Evolutionary conservation across 768 basidiomycete genomes (phyloP).

Genomic region (Nidularia pulvinata): DNA sequence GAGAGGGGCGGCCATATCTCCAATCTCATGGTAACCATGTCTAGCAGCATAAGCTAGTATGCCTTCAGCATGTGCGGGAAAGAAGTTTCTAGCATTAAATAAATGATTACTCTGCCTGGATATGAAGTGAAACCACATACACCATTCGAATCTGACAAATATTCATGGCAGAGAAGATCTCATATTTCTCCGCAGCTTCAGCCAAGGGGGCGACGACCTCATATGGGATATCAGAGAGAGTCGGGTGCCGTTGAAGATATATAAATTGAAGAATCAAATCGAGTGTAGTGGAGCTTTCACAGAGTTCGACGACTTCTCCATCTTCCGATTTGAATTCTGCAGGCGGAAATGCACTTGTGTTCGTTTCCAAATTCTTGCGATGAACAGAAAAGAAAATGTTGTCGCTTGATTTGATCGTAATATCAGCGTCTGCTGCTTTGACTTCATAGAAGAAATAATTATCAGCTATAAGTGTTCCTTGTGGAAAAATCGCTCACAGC

Average conservation of each 20-base stretch:
- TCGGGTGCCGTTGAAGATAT: conserved; percentile 18
- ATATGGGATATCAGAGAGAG: conserved; percentile 11
- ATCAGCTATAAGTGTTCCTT: too few species aligned
- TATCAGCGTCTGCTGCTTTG: conserved; percentile 16
- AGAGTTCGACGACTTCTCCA: conserved; percentile 19
- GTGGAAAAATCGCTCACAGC: too few species aligned
- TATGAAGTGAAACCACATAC: background rate
- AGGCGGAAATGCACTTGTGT: conserved; percentile 22
- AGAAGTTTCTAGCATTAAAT: background rate
- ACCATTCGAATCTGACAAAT: conserved; percentile 7
- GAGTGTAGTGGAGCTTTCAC: conserved; percentile 14
- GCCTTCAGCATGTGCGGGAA: background rate
- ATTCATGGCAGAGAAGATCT: conserved; percentile 21
- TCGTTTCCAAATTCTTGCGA: conserved; percentile 20
- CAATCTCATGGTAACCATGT: conserved; percentile 7
- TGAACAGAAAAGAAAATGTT: conserved; percentile 19
- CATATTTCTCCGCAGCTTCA: conserved; percentile 24
- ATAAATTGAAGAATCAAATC: conserved; percentile 24
- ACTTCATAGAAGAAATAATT: background rate
- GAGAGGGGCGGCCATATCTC: conserved; percentile 5
- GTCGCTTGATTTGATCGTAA: conserved; percentile 23
- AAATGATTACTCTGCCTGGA: background rate
- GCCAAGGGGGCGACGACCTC: conserved; percentile 12
- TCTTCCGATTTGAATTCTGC: conserved; percentile 13
- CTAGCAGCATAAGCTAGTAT: conserved; percentile 6